Conservation (phyloP, 148 eudicot species). For the Bassia scoparia region DNA sequence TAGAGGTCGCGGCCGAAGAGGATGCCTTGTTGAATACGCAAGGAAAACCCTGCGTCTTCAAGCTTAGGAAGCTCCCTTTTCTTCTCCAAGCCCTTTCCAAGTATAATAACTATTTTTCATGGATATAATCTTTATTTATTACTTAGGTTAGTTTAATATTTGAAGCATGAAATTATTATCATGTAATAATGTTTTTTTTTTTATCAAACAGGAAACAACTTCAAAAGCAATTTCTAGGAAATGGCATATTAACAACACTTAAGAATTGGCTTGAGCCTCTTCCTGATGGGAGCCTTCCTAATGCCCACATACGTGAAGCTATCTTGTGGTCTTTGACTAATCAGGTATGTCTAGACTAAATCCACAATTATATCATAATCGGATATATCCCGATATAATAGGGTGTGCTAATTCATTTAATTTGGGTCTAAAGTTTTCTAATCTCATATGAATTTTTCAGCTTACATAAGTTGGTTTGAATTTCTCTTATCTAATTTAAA, state of each 20-base stretch:
- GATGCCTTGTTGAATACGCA: conserved; percentile 65
- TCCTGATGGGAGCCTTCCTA: conserved; percentile 93
- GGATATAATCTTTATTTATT: too few species aligned
- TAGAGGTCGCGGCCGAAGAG: conserved; percentile 80
- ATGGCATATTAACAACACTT: conserved; percentile 67
- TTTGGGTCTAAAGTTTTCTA: too few species aligned
- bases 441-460: too few species aligned
- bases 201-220: conserved; percentile 58
- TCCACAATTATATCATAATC: too few species aligned
- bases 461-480: too few species aligned
- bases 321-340: conserved; percentile 69
- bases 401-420: too few species aligned
- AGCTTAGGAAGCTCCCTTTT: conserved; percentile 75
- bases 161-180: too few species aligned
- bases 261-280: conserved; percentile 93
- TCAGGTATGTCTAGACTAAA: too few species aligned
- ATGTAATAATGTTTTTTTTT: not conserved
- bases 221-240: conserved; percentile 74
- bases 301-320: conserved; percentile 74
- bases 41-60: conserved; percentile 72
- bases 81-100: conserved; percentile 74
- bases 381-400: too few species aligned
- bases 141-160: too few species aligned
- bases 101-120: conserved; percentile 32
- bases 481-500: too few species aligned